These are phyloP conservation scores for Globisporangium uncinulatum DNA, from an alignment of 352 stramenopile genomes.

Conservation along the genomic window DNA sequence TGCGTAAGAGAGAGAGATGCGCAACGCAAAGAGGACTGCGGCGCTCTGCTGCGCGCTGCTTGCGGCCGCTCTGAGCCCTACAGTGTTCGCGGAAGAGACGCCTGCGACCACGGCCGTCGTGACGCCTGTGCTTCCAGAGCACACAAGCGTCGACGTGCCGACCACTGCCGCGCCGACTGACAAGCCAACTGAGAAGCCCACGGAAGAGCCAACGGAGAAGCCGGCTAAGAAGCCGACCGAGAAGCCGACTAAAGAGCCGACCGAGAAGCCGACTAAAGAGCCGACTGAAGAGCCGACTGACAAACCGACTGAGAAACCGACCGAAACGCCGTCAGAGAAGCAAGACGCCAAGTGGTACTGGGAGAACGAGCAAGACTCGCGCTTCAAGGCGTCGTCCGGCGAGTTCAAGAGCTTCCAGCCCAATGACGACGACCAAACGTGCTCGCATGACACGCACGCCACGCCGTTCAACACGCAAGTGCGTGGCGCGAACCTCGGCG, in stretches of 20 bases:
- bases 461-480: constrained; percentile 82
- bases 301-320: neutral
- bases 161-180: constrained; percentile 1
- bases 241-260: no score
- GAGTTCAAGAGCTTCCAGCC: constrained; percentile 52
- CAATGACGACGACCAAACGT: constrained; percentile 58
- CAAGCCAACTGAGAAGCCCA: neutral
- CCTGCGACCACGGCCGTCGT: constrained; percentile 1
- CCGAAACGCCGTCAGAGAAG: neutral
- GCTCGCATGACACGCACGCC: constrained; percentile 55
- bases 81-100: constrained; percentile 3
- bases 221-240: no score
- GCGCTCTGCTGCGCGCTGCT: constrained; percentile 11
- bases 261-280: no score
- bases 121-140: no score
- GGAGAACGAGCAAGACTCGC: constrained; percentile 46
- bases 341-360: constrained; percentile 61
- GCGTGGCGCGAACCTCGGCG: constrained; percentile 90
- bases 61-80: constrained; percentile 4
- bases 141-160: neutral
- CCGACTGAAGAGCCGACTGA: neutral
- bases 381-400: constrained; percentile 35
- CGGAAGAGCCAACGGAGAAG: neutral
- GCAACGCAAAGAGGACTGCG: constrained; percentile 7
- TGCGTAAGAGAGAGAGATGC: constrained; percentile 6